These are phyloP conservation scores for Uronychia binucleata DNA, from an alignment of 73 alveolate species.

Conservation along the genomic window DNA sequence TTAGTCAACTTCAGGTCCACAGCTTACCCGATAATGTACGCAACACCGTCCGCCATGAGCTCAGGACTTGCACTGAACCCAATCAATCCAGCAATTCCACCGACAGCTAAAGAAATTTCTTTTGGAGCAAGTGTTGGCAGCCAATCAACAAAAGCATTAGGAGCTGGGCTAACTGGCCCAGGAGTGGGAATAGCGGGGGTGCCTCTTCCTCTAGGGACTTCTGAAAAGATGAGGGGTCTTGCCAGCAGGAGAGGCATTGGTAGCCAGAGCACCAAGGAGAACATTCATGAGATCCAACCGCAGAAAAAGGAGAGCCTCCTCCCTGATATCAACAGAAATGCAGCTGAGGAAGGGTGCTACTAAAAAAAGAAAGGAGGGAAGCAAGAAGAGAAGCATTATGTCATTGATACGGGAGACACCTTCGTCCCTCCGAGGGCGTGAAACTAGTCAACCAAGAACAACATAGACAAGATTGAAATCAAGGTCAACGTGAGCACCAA, in stretches of 20 bases:
- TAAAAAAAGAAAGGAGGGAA: background rate
- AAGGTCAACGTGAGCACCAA: background rate
- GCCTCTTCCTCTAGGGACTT: background rate
- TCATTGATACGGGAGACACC: background rate
- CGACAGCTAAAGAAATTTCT: too few relatives aligned
- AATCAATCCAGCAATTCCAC: too few relatives aligned
- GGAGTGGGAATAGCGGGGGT: too few relatives aligned
- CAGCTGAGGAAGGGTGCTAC: background rate
- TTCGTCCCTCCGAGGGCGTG: background rate
- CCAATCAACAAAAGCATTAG: too few relatives aligned
- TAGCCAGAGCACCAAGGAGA: background rate
- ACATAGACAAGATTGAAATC: background rate
- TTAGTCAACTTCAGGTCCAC: background rate
- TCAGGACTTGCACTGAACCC: too few relatives aligned
- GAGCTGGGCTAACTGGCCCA: too few relatives aligned
- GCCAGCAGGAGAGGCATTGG: too few relatives aligned
- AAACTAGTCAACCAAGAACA: background rate
- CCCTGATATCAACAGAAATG: too few relatives aligned
- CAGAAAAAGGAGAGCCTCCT: background rate
- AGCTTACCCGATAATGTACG: background rate
- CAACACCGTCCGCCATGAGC: background rate
- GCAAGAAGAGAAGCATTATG: background rate
- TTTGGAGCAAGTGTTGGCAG: too few relatives aligned
- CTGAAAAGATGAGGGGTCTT: background rate
- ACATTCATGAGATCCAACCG: background rate